Base-by-base conservation (phyloP, 2,329 filamentous ascomycete species). In the Canariomyces notabilis region DNA sequence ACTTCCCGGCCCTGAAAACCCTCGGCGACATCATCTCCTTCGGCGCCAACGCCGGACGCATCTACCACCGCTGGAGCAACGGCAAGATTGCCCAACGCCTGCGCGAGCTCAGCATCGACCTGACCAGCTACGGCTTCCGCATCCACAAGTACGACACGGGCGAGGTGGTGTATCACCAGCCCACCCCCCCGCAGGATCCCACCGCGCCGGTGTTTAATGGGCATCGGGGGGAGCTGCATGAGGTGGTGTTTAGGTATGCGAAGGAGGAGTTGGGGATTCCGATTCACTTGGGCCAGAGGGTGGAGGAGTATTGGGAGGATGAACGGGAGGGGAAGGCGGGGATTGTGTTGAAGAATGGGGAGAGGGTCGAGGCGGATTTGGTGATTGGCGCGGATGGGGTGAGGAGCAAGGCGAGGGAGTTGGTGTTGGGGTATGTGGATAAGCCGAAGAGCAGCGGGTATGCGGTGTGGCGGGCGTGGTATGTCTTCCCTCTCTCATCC, bases 21-120 rank as follows among this genome's bases (percentile, higher is more conserved):
- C 70, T 83, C 0, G 80, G 79, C 42, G 76, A 82, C 62, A 80
- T 82, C 51, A 82, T 82, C 51, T 77, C 74, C 11, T 81, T 81
- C 51, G 78, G 79, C 2, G 68, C 75, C 38, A 83, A 83, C 53
- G 77, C 70, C 11, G 77, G 77, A 0, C 74, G 79, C 33, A 82
- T 83, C 54, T 80, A 82, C 56, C 60, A 74, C 42, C 73, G 79
- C 3, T 84, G 80, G 79, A 66, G 64, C 0, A 60, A 72, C 21
- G 74, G 77, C 23, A 60, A 65, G 26, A 67, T 81, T 8, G 66
- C 69, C 6, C 60, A 63, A 37, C 66, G 67, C 36, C 67, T 80
- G 64, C 68, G 71, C 19, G 61, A 66, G 1, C 60, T 80, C 6
- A 76, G 72, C 52, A 79, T 79, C 50, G 69, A 79, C 52, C 59